Conservation (phyloP, 352 stramenopile genomes). For the Phytophthora vignae region DNA sequence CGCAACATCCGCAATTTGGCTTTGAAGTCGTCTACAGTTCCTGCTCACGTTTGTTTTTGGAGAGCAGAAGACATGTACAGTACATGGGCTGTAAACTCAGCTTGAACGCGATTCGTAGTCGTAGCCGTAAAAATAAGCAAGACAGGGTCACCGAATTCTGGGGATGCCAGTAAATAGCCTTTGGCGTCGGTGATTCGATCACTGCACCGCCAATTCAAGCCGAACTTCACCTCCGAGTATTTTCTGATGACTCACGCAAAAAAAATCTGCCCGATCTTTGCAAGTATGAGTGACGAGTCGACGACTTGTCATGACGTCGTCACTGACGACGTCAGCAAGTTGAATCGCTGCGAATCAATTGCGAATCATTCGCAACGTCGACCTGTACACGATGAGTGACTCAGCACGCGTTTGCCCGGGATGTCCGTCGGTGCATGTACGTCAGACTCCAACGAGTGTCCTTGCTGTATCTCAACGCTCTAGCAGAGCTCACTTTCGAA, state of each 20-base stretch:
- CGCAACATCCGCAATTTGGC: no score
- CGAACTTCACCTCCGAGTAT: background rate
- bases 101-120: no score
- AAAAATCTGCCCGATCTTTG: constrained; percentile 9
- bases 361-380: no score
- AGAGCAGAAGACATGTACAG: background rate
- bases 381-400: constrained; percentile 11
- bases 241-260: constrained; percentile 23
- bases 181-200: background rate
- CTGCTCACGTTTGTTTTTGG: background rate
- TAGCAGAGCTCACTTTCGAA: background rate
- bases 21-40: no score
- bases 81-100: no score
- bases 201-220: background rate
- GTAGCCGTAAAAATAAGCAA: background rate
- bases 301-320: no score
- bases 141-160: background rate
- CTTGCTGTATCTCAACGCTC: background rate
- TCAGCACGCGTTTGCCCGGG: background rate
- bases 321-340: background rate
- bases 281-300: no score
- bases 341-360: no score
- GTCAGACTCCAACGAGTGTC: background rate
- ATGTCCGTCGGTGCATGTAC: background rate
- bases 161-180: background rate